These are phyloP conservation scores for Combretum micranthum DNA, from an alignment of 345 rosid species.

Conservation along the genomic window DNA sequence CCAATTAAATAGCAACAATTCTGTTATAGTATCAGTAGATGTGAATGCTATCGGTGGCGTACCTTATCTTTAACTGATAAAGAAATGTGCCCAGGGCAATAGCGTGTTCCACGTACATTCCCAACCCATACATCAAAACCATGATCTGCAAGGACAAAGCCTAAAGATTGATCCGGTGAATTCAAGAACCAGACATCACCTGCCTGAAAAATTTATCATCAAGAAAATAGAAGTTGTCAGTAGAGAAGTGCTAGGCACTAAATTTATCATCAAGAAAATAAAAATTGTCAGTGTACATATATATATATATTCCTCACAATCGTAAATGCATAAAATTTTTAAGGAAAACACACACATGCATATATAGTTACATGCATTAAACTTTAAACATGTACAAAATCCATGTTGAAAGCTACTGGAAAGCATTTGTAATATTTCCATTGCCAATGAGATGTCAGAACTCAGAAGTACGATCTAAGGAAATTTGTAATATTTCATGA, in stretches of 20 bases:
- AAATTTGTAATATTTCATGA: too few relatives aligned
- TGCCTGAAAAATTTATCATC: constrained; percentile 30
- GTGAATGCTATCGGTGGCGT: constrained; percentile 1
- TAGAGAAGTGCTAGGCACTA: too few relatives aligned
- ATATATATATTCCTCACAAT: too few relatives aligned
- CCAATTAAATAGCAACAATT: background rate
- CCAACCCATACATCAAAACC: constrained; percentile 95
- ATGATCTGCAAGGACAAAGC: constrained; percentile 80
- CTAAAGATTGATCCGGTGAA: constrained; percentile 56
- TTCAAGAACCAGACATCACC: constrained; percentile 89
- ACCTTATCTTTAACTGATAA: constrained; percentile 71
- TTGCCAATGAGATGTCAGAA: too few relatives aligned
- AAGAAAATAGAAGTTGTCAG: constrained; percentile 2
- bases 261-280: background rate
- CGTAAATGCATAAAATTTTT: too few relatives aligned
- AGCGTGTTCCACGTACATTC: constrained; percentile 87
- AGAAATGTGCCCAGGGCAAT: constrained; percentile 75
- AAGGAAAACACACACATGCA: too few relatives aligned
- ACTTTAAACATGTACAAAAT: too few relatives aligned
- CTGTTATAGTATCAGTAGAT: background rate
- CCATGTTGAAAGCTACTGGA: too few relatives aligned
- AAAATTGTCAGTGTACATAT: too few relatives aligned
- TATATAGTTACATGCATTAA: too few relatives aligned
- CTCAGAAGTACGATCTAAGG: too few relatives aligned
- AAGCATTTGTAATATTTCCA: too few relatives aligned